A percentile compares a stretch with the other conserved stretches of the same genome.
phyloP scores from a whole-genome alignment of 371 early-diverging fungal genomes.

The Apophysomyces sp. region DNA sequence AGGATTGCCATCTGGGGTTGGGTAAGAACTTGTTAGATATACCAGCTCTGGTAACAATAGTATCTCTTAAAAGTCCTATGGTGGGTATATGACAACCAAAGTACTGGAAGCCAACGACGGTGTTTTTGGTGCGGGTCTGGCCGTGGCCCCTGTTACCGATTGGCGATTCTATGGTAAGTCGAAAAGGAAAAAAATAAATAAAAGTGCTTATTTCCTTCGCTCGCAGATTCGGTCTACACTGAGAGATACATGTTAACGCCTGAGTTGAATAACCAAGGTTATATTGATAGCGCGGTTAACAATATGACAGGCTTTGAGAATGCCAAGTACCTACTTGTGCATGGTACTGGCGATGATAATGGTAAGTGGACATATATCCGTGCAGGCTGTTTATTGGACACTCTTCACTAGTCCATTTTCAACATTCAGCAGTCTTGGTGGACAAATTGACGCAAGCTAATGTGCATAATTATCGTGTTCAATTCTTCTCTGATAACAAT shows the following conservation, averaged over 20 bases:
- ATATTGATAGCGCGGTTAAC: constrained; percentile 69
- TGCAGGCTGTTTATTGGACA: neutral
- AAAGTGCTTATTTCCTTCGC: neutral
- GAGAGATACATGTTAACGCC: constrained; percentile 95
- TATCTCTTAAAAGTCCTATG: constrained; percentile 68
- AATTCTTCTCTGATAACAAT: constrained; percentile 86
- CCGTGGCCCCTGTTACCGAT: constrained; percentile 96
- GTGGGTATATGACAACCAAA: constrained; percentile 88
- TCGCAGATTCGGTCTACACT: constrained; percentile 84
- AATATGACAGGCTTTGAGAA: constrained; percentile 80
- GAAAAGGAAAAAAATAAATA: neutral
- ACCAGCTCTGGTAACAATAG: neutral
- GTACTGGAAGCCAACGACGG: constrained; percentile 81
- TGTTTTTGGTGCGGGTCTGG: constrained; percentile 78
- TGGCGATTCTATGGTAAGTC: constrained; percentile 73
- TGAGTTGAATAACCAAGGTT: constrained; percentile 71
- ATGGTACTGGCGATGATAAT: constrained; percentile 90
- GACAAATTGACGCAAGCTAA: constrained; percentile 74
- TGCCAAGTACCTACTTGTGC: constrained; percentile 75
- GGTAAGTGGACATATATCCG: constrained; percentile 14
- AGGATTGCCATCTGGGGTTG: constrained; percentile 64
- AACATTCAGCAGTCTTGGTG: constrained; percentile 79
- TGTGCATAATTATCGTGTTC: constrained; percentile 76
- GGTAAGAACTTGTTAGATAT: constrained; percentile 27
- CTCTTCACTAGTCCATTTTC: constrained; percentile 74